Percentiles rank a stretch among this genome's conserved stretches.
Conservation (phyloP, 768 basidiomycete genomes). For the Boletus huronensis region DNA sequence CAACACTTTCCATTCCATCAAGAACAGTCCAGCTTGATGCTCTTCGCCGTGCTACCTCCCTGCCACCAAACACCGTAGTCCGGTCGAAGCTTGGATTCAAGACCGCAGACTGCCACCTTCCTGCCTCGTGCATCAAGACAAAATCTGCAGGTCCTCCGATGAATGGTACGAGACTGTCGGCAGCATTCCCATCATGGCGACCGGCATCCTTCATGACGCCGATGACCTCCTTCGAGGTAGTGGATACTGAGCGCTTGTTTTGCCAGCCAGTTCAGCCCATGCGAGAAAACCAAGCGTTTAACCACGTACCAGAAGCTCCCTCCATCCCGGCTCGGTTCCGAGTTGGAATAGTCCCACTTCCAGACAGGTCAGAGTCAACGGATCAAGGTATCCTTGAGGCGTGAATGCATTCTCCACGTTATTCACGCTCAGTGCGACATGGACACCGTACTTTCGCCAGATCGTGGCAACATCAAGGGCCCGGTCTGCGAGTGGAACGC, state of each 20-base stretch:
- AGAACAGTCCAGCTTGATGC: conserved; percentile 15
- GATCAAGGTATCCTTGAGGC: conserved; percentile 63
- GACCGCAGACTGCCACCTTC: conserved; percentile 43
- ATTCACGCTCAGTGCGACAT: conserved; percentile 57
- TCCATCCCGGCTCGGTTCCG: conserved; percentile 45
- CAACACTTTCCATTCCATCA: conserved; percentile 11
- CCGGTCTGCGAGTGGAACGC: conserved; percentile 42
- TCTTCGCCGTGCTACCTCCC: conserved; percentile 15
- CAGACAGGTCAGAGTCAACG: conserved; percentile 55
- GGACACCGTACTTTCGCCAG: conserved; percentile 41
- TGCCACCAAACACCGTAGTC: conserved; percentile 18
- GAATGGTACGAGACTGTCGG: conserved; percentile 33
- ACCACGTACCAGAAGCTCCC: conserved; percentile 45
- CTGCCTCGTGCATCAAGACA: conserved; percentile 51
- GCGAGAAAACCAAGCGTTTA: neutral
- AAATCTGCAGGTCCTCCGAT: conserved; percentile 52
- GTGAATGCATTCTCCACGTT: conserved; percentile 68
- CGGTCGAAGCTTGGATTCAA: conserved; percentile 41
- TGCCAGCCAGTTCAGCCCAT: conserved; percentile 2
- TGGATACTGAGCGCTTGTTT: conserved; percentile 48
- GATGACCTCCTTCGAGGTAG: conserved; percentile 50
- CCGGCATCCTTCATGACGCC: conserved; percentile 25
- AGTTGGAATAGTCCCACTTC: conserved; percentile 59
- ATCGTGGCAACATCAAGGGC: conserved; percentile 54
- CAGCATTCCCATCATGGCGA: neutral